Percentiles rank a stretch among this genome's conserved stretches.
Conservation (phyloP, 2,329 filamentous ascomycete species). For the Cladosporium halotolerans region DNA sequence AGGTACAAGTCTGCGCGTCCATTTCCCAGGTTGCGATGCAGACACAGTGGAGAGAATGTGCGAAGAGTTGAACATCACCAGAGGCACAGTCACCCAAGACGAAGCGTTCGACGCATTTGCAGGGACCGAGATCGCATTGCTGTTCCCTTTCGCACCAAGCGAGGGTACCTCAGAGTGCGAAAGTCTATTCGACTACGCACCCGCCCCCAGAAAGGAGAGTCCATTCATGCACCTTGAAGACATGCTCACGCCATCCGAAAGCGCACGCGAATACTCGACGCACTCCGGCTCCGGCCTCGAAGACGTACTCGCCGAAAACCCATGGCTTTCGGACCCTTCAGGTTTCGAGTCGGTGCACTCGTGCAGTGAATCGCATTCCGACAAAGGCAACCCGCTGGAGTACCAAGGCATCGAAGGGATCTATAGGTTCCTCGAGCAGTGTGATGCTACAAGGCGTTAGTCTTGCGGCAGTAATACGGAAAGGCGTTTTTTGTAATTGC, state of each 20-base stretch:
- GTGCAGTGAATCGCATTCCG: constrained; percentile 39
- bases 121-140: constrained; percentile 67
- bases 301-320: constrained; percentile 31
- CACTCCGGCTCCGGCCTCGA: constrained; percentile 27
- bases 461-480: constrained; percentile 17
- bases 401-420: constrained; percentile 62
- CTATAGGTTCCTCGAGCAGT: constrained; percentile 59
- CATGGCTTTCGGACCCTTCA: constrained; percentile 49
- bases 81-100: constrained; percentile 75
- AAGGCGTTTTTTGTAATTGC: constrained; percentile 3
- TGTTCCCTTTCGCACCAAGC: constrained; percentile 79
- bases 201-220: constrained; percentile 23
- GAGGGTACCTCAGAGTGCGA: constrained; percentile 38
- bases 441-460: constrained; percentile 43
- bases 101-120: constrained; percentile 61
- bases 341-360: constrained; percentile 54
- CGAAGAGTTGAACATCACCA: constrained; percentile 75
- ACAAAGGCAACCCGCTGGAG: constrained; percentile 43
- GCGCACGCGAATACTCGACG: constrained; percentile 29
- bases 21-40: constrained; percentile 86
- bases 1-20: constrained; percentile 64
- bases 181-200: constrained; percentile 36
- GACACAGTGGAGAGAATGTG: constrained; percentile 77
- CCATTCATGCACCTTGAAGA: constrained; percentile 47
- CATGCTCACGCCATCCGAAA: constrained; percentile 45